Evolutionary conservation across 1,284 basidiomycete species (phyloP), one percentile per base, ranked within the genome.

Genomic region (Macrocystidia cucumis): DNA sequence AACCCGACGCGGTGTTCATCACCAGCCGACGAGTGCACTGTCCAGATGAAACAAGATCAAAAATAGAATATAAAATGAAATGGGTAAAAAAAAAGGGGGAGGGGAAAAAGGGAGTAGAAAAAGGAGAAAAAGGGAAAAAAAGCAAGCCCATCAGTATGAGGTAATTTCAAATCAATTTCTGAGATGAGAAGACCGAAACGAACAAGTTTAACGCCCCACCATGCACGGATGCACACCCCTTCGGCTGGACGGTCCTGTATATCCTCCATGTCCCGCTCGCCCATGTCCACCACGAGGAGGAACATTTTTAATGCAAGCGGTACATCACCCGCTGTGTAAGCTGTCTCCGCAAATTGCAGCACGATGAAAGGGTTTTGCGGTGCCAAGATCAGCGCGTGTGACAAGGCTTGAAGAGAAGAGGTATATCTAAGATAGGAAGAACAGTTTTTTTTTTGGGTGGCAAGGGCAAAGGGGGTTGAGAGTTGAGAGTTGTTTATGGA

Each of bases 151-250:
- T n/a, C n/a, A n/a, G n/a, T n/a, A n/a, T 8, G 38, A 16, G 14
- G 14, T 6, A 9, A 37, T 18, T 9, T 24, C 26, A 42, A 13
- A 19, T 21, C 28, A 26, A 36, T 8, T 27, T 34, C 16, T 36
- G 3, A 26, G 9, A 30, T 2, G n/a, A 30, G 22, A 30, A 20
- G 28, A 34, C 24, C n/a, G n/a, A n/a, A 3, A 68, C 83, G 33
- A 47, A 91, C 90, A 40, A 87, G 63, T 55, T 91, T 91, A 17
- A 91, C 71, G 3, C 90, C 91, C 58, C 83, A 82, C 86, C 90
- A 96, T 4, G 88, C 82, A 13, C 87, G 63, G 20, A 83, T 62
- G 9, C 69, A 67, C 23, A 80, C 69, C 4, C 74, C 76, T 5
- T 62, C 61, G 2, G 74, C 79, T 18, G 70, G 65, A 9, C 65